These are phyloP conservation scores for Dendrobium officinale DNA, from an alignment of 106 monocot species.

Conservation along the genomic window DNA sequence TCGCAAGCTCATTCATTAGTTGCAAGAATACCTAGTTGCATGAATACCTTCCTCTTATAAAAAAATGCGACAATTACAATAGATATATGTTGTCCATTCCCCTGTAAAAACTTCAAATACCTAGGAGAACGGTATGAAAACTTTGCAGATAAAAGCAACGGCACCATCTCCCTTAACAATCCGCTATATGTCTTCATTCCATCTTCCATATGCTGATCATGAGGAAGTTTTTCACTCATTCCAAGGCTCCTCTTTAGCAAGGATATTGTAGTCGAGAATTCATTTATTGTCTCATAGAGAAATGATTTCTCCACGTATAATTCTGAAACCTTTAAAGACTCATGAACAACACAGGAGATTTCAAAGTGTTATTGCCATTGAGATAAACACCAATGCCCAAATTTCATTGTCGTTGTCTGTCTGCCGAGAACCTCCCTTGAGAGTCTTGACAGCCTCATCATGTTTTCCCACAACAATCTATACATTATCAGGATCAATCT, in stretches of 20 bases:
- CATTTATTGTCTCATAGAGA: conserved; percentile 17
- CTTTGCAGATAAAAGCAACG: too few species aligned
- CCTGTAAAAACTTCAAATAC: too few species aligned
- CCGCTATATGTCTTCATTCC: too few species aligned
- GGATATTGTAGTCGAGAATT: conserved; percentile 67
- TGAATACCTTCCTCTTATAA: too few species aligned
- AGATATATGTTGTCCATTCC: too few species aligned
- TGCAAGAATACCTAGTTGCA: too few species aligned
- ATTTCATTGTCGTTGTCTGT: conserved; percentile 52
- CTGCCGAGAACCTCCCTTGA: conserved; percentile 38
- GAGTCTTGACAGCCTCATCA: conserved; percentile 56
- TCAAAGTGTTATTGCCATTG: conserved; percentile 75
- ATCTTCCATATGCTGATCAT: too few species aligned
- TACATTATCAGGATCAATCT: conserved; percentile 78
- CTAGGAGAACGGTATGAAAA: too few species aligned
- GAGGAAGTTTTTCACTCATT: conserved; percentile 36
- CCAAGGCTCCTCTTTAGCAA: conserved; percentile 53
- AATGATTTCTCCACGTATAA: conserved; percentile 54
- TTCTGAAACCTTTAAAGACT: conserved; percentile 57
- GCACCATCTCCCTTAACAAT: too few species aligned
- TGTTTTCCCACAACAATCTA: conserved; percentile 70
- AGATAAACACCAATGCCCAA: conserved; percentile 61
- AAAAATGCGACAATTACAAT: too few species aligned
- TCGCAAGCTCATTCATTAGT: too few species aligned
- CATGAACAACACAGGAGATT: conserved; percentile 44